Evolutionary conservation across 495 filamentous ascomycete species (phyloP), one percentile per base, ranked within the genome.

Genomic region (Amniculicola lignicola): DNA sequence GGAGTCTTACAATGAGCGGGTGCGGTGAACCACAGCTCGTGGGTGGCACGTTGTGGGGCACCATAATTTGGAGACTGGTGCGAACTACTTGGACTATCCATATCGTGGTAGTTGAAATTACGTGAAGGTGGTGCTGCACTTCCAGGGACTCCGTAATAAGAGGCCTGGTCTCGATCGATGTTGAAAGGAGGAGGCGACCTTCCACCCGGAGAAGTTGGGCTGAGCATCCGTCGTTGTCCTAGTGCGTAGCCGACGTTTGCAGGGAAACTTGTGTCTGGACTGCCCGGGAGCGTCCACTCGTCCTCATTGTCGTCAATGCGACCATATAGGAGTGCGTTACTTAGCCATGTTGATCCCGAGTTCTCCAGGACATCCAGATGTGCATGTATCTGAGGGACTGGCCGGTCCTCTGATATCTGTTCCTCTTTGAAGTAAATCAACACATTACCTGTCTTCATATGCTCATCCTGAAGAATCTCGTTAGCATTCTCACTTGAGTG

Each of bases 11-110:
- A 11, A 42, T 65, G 54, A 4, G 51, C 54, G 12, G 65, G 65
- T 3, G 63, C 65, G 2, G 54, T 33, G 39, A 68, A 68, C 65
- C 65, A 68, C 16, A 68, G 50, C 49, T 68, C 65, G 29, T 68
- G 63, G 0, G 65, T 66, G 19, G 56, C 41, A 18, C 15, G 28
- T 4, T 24, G 22, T 29, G 29, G 18, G 22, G 41, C 27, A 16
- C 22, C 21, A 14, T 24, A 41, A 22, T 57, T 43, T 3, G 51
- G 47, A 12, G 54, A 41, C 41, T 51, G 50, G 16, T 35, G 19
- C 4, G 33, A n/a, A 11, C 39, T 18, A 33, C 15, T 15, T 5
- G 36, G 37, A n/a, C n/a, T n/a, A 24, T 56, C 51, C n/a, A 31
- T 9, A 19, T 40, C 35, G 3, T 23, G 23, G 22, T 51, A 61